Evolutionary conservation across 2,329 filamentous ascomycete species (phyloP).

Genomic region (Diaporthe aspalathi): DNA sequence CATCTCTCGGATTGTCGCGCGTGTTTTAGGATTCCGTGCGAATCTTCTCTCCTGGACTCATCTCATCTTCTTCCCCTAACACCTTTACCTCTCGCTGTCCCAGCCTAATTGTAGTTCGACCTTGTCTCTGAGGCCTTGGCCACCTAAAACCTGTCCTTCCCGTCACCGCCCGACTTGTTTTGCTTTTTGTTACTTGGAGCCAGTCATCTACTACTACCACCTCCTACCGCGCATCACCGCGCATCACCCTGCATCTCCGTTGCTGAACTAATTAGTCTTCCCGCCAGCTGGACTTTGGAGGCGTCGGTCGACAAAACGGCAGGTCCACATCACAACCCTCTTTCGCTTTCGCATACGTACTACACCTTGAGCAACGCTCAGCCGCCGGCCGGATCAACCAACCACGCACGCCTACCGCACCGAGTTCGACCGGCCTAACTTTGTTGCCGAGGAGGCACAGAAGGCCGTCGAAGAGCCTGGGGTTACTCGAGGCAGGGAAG

Average conservation of each 20-base stretch:
- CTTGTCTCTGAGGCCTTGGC: conserved; percentile 29
- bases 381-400: conserved; percentile 36
- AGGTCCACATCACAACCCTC: conserved; percentile 22
- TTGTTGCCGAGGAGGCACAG: neutral
- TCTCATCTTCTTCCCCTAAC: neutral
- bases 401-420: neutral
- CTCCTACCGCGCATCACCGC: too few relatives aligned
- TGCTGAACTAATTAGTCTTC: conserved; percentile 1
- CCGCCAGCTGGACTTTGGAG: neutral
- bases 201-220: conserved; percentile 21
- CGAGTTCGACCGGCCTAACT: conserved; percentile 9
- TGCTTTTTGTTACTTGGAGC: conserved; percentile 33
- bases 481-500: conserved; percentile 12
- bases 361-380: neutral
- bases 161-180: conserved; percentile 25
- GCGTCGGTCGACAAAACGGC: conserved; percentile 30
- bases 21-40: conserved; percentile 24
- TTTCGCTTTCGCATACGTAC: neutral
- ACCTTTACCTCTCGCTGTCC: conserved; percentile 6
- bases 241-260: too few relatives aligned
- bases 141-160: conserved; percentile 28
- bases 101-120: neutral
- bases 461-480: conserved; percentile 1
- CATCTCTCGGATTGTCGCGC: conserved; percentile 21
- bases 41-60: conserved; percentile 3